A percentile compares a stretch with the other conserved stretches of the same genome.
Evolutionary conservation across 352 stramenopile species (phyloP).

Genomic region (Peronosclerospora sorghi): DNA sequence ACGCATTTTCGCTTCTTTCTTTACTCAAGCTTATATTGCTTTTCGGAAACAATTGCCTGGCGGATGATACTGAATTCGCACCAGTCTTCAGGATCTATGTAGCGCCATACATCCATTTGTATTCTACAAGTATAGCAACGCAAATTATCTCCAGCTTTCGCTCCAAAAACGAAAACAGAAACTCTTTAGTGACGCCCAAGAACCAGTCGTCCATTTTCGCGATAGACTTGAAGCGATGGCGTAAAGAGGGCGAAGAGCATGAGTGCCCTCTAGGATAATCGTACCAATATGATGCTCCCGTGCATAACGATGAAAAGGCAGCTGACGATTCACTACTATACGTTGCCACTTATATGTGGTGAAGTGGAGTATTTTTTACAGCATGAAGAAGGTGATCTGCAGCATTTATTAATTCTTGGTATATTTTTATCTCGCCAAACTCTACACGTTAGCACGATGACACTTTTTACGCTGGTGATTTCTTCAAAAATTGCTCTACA

Average conservation of each 20-base stretch:
- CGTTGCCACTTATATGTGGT: slow-evolving; percentile 57
- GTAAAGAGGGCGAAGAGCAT: slow-evolving; percentile 46
- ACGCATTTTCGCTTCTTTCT: slow-evolving; percentile 24
- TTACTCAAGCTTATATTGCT: slow-evolving; percentile 26
- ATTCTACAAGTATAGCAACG: slow-evolving; percentile 16
- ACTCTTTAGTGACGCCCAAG: slow-evolving; percentile 49
- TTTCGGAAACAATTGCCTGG: slow-evolving; percentile 51
- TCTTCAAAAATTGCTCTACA: no score
- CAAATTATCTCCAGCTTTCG: slow-evolving; percentile 63
- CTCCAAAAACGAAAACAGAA: slow-evolving; percentile 69
- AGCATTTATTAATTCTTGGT: no score
- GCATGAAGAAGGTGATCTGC: no score
- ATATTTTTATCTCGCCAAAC: no score
- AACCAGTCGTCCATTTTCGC: slow-evolving; percentile 45
- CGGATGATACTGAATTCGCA: slow-evolving; percentile 51
- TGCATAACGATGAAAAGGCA: slow-evolving; percentile 64
- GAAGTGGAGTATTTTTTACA: slow-evolving; percentile 24
- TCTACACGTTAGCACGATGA: no score
- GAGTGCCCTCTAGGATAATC: slow-evolving; percentile 58
- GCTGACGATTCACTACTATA: slow-evolving; percentile 52
- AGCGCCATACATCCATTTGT: slow-evolving; percentile 16
- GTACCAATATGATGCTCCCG: slow-evolving; percentile 57
- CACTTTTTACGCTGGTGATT: no score
- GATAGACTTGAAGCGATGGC: slow-evolving; percentile 43
- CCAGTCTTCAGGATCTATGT: slow-evolving; percentile 42